Evolutionary conservation across 2,329 filamentous ascomycete genomes (phyloP).

Genomic region (Arthrobotrys conoides): DNA sequence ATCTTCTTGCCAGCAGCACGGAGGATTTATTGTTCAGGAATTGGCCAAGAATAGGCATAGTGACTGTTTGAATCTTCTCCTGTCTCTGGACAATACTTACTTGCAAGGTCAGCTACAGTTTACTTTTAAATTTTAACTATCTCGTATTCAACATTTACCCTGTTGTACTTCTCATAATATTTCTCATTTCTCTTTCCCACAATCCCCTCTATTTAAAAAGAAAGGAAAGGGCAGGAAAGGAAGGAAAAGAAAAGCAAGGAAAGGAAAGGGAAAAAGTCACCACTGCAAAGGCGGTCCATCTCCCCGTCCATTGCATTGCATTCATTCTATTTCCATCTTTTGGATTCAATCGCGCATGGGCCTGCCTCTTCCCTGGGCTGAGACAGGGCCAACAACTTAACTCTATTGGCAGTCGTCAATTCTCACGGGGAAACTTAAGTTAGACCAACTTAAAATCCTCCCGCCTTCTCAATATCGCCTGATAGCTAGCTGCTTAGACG

Average conservation of each 20-base stretch:
- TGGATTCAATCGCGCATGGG: constrained; percentile 59
- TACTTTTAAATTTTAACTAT: neutral
- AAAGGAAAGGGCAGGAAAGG: neutral
- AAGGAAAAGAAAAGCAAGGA: constrained; percentile 1
- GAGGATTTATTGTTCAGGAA: constrained; percentile 14
- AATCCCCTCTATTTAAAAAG: constrained; percentile 1
- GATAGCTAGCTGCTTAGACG: constrained; percentile 48
- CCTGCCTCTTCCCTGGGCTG: constrained; percentile 59
- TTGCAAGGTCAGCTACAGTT: constrained; percentile 8
- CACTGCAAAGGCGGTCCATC: constrained; percentile 19
- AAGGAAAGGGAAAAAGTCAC: constrained; percentile 1
- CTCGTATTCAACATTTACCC: constrained; percentile 10
- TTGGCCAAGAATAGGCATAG: constrained; percentile 55
- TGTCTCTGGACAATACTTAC: constrained; percentile 23
- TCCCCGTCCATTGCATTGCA: constrained; percentile 21
- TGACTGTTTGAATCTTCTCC: constrained; percentile 12
- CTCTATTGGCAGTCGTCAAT: constrained; percentile 48
- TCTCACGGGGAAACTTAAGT: constrained; percentile 58
- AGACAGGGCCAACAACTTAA: constrained; percentile 61
- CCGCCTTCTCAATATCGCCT: constrained; percentile 56
- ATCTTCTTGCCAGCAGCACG: constrained; percentile 27
- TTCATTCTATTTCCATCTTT: constrained; percentile 53
- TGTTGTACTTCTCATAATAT: neutral
- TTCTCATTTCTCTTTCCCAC: constrained; percentile 49
- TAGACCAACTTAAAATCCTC: constrained; percentile 58